A percentile compares a stretch with the other conserved stretches of the same genome.
Conservation (phyloP, 2,329 filamentous ascomycete genomes). For the Fonsecaea multimorphosa region DNA sequence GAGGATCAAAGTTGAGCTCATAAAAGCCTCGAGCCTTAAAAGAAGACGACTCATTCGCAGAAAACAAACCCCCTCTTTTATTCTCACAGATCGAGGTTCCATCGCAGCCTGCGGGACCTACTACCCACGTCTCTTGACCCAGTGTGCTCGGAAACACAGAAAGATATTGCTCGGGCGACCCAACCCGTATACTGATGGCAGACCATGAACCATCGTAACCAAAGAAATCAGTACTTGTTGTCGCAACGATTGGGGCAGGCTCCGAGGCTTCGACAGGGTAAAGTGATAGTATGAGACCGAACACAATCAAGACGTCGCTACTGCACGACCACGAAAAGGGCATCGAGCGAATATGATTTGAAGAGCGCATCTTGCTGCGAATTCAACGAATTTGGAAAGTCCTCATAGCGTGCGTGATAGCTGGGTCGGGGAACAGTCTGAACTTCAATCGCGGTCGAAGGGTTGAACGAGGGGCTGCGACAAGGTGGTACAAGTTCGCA, state of each 20-base stretch:
- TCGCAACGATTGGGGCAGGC: conserved; percentile 32
- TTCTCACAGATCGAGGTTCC: conserved; percentile 39
- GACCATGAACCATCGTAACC: conserved; percentile 44
- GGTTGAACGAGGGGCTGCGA: neutral
- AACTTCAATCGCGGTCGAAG: neutral
- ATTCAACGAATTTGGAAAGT: neutral
- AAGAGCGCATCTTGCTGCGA: conserved; percentile 25
- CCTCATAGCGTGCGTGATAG: conserved; percentile 12
- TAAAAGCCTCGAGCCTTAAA: conserved; percentile 43
- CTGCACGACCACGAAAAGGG: neutral
- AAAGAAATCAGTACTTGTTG: conserved; percentile 34
- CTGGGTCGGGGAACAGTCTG: neutral
- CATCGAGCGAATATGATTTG: neutral
- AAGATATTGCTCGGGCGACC: conserved; percentile 43
- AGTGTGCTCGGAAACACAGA: conserved; percentile 42
- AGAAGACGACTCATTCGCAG: conserved; percentile 43
- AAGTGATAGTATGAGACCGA: conserved; percentile 9
- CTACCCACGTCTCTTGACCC: conserved; percentile 43
- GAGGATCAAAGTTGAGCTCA: conserved; percentile 39
- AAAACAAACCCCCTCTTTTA: conserved; percentile 44
- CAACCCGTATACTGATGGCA: conserved; percentile 41
- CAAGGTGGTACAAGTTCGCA: neutral
- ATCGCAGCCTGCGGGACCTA: conserved; percentile 42
- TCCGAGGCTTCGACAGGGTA: conserved; percentile 3
- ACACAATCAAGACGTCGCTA: conserved; percentile 11